Percentiles rank a stretch among this genome's conserved stretches.
Evolutionary conservation across 306 rosid genomes (phyloP).

Genomic region (Lablab purpureus): DNA sequence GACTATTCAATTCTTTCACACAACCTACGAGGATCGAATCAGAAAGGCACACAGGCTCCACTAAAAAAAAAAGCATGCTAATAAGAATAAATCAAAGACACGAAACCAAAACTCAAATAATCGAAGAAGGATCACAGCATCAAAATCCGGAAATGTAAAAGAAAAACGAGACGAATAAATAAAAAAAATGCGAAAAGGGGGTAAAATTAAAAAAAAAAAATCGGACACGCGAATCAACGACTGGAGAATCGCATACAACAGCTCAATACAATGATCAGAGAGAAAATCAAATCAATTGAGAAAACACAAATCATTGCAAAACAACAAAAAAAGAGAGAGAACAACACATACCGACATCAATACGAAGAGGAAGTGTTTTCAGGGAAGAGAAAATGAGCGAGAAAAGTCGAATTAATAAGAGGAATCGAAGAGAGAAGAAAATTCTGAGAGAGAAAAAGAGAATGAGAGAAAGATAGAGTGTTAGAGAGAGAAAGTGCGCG

Average conservation of each 20-base stretch:
- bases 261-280: constrained; percentile 27
- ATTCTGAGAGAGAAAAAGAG: constrained; percentile 35
- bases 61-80: background rate
- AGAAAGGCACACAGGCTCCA: background rate
- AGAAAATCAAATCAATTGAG: constrained; percentile 31
- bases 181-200: constrained; percentile 25
- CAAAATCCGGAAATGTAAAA: constrained; percentile 37
- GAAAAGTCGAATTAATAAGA: constrained; percentile 37
- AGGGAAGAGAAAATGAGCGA: constrained; percentile 42
- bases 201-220: background rate
- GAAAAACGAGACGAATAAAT: background rate
- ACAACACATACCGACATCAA: constrained; percentile 91
- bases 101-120: constrained; percentile 27
- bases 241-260: constrained; percentile 43
- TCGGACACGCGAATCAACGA: constrained; percentile 41
- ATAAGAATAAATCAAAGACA: constrained; percentile 2
- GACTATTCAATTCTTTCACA: constrained; percentile 3
- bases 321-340: background rate
- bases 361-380: constrained; percentile 45
- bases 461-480: constrained; percentile 23
- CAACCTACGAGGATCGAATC: constrained; percentile 26
- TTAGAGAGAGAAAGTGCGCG: constrained; percentile 42
- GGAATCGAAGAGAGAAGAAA: constrained; percentile 47
- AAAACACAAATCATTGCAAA: background rate
- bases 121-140: constrained; percentile 32